These are phyloP conservation scores for Pseudonectria foliicola DNA, from an alignment of 2,329 filamentous ascomycete species.

Conservation along the genomic window DNA sequence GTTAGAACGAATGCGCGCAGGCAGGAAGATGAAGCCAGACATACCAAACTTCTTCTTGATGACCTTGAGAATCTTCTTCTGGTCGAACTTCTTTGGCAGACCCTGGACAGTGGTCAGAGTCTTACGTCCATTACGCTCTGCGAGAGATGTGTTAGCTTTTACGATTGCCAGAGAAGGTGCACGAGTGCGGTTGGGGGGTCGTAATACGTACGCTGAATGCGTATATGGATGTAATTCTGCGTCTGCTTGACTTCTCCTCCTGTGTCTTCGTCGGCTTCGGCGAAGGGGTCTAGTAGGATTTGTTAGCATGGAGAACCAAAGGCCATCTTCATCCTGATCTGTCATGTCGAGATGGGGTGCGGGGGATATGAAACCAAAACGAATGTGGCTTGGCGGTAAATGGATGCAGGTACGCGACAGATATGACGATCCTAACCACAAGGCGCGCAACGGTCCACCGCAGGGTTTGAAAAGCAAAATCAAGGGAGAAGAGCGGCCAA, in stretches of 20 bases:
- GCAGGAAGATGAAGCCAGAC: slow-evolving; percentile 22
- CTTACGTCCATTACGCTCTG: slow-evolving; percentile 99
- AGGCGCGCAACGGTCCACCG: background rate
- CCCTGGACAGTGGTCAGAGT: slow-evolving; percentile 99
- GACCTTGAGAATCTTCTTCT: slow-evolving; percentile 99
- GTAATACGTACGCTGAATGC: slow-evolving; percentile 82
- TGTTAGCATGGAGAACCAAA: slow-evolving; percentile 3
- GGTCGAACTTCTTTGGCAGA: slow-evolving; percentile 97
- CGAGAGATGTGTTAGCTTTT: slow-evolving; percentile 32
- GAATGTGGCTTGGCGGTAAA: slow-evolving; percentile 11
- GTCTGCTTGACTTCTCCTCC: slow-evolving; percentile 91
- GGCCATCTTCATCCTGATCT: background rate
- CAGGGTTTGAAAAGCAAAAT: background rate
- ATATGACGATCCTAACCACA: background rate
- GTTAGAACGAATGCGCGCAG: slow-evolving; percentile 2
- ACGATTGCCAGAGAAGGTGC: slow-evolving; percentile 1
- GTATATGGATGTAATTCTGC: slow-evolving; percentile 98
- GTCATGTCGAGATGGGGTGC: slow-evolving; percentile 2
- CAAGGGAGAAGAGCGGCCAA: background rate
- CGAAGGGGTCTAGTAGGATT: slow-evolving; percentile 84
- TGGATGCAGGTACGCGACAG: slow-evolving; percentile 20
- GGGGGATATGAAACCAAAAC: background rate
- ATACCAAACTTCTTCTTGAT: slow-evolving; percentile 99
- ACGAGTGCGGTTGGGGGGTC: slow-evolving; percentile 4
- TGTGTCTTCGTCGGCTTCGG: slow-evolving; percentile 99